Base-by-base conservation (phyloP, 805 yeast species). In the Spathaspora girioi region DNA sequence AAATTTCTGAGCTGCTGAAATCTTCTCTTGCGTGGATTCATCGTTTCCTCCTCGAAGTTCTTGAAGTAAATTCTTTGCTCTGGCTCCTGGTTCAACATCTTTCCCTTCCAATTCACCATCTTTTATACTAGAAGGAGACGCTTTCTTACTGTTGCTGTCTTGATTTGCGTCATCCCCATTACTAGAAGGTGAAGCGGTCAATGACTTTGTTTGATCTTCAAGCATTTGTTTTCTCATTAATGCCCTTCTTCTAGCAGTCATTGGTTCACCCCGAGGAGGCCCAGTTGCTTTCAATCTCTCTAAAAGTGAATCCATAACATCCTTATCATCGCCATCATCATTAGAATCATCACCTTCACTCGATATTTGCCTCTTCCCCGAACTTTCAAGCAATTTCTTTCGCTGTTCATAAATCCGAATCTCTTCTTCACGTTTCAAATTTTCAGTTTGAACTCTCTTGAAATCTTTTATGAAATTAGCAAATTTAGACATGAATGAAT, bases 281-380 rank as follows among this genome's bases (percentile, higher is more conserved):
- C 93, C 96, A 0, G 94, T 89, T 15, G 92, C 91, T 62, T 91
- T 86, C 61, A 94, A 78, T 62, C 87, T 89, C 65, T 91, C 96
- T 52, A 94, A 76, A 46, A 94, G 74, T 35, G 86, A 81, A 65
- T 94, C 99, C 87, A 94, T 90, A 42, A 90, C 87, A 46, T 77
- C 74, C 17, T 66, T 71, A 15, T 70, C 83, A 27, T 71, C 76
- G 17, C 69, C 76, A 0, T 64, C 70, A 14, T 59, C 67, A 41
- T 64, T 67, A 14, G 61, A 62, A 8, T 35, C 40, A n/a, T 15
- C 40, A 27, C 69, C 73, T 41, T 46, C 23, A 17, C 23, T 11
- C n/a, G 19, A 55, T n/a, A n/a, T n/a, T n/a, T n/a, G n/a, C 50
- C 14, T 46, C 49, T 19, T 57, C 53, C 51, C 65, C 29, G 79